Evolutionary conservation across 2,329 filamentous ascomycete genomes (phyloP).

Genomic region (Alternaria postmessia): DNA sequence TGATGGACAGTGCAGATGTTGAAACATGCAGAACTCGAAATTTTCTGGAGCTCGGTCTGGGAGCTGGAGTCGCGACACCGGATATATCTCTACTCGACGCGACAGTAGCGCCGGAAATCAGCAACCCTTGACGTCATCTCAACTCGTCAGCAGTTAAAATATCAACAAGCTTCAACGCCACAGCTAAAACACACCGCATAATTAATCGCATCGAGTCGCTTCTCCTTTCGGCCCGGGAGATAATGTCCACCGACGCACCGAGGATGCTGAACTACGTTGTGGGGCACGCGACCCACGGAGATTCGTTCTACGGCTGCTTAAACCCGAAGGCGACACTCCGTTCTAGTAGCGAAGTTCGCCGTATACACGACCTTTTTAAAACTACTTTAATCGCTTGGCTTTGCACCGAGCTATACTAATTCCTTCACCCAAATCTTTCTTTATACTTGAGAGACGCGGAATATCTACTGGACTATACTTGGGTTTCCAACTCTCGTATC

Average conservation of each 20-base stretch:
- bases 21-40: not conserved
- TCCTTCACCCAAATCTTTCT: not conserved
- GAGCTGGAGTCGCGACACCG: not conserved
- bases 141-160: not conserved
- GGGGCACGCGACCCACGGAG: not conserved
- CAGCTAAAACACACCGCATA: not conserved
- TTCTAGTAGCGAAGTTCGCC: not conserved
- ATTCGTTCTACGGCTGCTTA: constrained; percentile 6
- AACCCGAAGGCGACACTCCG: constrained; percentile 5
- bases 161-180: not conserved
- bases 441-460: not conserved
- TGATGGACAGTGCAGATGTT: not conserved
- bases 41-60: not conserved
- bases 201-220: not conserved
- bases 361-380: not conserved
- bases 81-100: not conserved
- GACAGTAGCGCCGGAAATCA: constrained; percentile 2
- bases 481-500: not conserved
- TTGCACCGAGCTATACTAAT: not conserved
- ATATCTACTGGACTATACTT: not conserved
- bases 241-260: constrained; percentile 6
- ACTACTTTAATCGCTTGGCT: not conserved
- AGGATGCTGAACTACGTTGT: constrained; percentile 2
- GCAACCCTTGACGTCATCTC: not conserved
- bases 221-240: not conserved